These are phyloP conservation scores for Fusarium cyanostomum DNA, from an alignment of 2,329 filamentous ascomycete species.

Conservation along the genomic window DNA sequence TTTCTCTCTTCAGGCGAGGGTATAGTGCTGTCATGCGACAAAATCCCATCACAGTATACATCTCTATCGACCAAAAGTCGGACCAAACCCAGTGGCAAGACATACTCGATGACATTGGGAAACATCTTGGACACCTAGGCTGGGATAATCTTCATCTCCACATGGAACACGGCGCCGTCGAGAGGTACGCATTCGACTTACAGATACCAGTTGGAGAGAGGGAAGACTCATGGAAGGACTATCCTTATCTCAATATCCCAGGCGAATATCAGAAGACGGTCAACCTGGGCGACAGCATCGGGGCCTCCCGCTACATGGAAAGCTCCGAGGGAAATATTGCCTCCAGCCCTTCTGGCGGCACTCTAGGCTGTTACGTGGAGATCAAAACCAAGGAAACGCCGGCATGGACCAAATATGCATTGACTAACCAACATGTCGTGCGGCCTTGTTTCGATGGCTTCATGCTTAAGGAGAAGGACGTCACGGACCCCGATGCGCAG, in stretches of 20 bases:
- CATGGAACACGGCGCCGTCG: no score
- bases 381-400: background rate
- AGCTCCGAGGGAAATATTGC: background rate
- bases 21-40: background rate
- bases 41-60: background rate
- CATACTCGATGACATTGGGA: no score
- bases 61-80: background rate
- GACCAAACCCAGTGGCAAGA: background rate
- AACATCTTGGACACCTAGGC: no score
- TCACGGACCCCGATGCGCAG: background rate
- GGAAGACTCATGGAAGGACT: background rate
- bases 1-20: background rate
- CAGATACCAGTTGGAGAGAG: background rate
- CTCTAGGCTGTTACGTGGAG: background rate
- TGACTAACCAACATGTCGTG: background rate
- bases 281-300: background rate
- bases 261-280: background rate
- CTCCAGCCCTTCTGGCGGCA: background rate
- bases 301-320: background rate
- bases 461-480: background rate
- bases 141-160: no score
- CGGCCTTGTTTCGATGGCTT: background rate
- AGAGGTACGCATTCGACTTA: background rate
- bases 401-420: background rate
- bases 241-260: background rate